Base-by-base conservation (phyloP, 768 basidiomycete species). In the Coprinopsis marcescibilis region DNA sequence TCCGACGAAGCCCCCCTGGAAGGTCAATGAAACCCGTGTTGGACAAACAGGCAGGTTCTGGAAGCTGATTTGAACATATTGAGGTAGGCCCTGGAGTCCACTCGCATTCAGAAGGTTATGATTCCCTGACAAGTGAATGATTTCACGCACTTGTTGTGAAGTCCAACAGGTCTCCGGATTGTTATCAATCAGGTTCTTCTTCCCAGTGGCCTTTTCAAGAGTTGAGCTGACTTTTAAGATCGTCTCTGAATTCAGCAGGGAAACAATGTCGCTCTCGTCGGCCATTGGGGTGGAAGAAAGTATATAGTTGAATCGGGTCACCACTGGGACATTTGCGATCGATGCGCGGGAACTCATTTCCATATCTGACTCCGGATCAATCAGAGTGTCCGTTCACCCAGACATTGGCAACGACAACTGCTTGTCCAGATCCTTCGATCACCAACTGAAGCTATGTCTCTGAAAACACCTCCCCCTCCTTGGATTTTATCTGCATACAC, bases 1-100 rank as follows among this genome's bases (percentile, higher is more conserved):
- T 15, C 86, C 88, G 0, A 84, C 89, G 60, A 92, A 91, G 1
- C 89, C 89, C 12, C 89, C 89, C 69, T 92, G 89, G 57, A 92
- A 92, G 1, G 83, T 89, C 52, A 89, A 51, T 15, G 65, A 67
- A 14, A 89, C 53, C 20, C 67, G 69, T 51, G 65, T 71, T 3
- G 85, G 85, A 27, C 73, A 55, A n/a, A 86, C 77, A 40, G 61
- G 71, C 4, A 63, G 55, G 4, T 46, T 44, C 4, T 67, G 35
- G 54, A 90, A 91, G 2, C 62, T 61, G 21, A 89, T 63, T 44
- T 87, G 85, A 51, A 91, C 75, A 53, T 69, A 81, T 65, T 90
- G 89, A 1, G 86, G 87, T 10, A 81, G 69, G 19, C 87, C 87
- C 89, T 90, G 54, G n/a, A n/a, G n/a, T n/a, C n/a, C n/a, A n/a